phyloP scores from a whole-genome alignment of 2,329 filamentous ascomycete species.

The Exophiala aquamarina region DNA sequence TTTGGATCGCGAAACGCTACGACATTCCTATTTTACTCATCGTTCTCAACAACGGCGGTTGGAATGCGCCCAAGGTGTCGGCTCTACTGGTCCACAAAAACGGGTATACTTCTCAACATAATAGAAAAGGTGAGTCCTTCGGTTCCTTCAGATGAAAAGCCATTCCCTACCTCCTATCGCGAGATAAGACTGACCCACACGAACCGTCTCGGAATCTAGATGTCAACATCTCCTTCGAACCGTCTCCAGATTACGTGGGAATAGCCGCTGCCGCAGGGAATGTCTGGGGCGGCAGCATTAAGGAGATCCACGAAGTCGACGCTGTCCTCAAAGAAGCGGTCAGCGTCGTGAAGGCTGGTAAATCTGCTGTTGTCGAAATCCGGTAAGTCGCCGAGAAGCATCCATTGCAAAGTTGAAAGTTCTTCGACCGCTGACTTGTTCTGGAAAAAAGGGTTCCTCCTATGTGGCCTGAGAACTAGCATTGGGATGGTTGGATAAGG shows the following conservation, averaged over 20 bases:
- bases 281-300: constrained; percentile 53
- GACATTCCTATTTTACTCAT: constrained; percentile 65
- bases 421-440: too few species aligned
- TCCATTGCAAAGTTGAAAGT: too few species aligned
- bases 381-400: constrained; percentile 3
- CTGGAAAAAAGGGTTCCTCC: too few species aligned
- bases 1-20: constrained; percentile 67
- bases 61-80: constrained; percentile 63
- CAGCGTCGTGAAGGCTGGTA: constrained; percentile 50
- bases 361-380: constrained; percentile 58
- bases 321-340: constrained; percentile 46
- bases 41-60: constrained; percentile 68
- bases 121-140: too few species aligned
- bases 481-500: too few species aligned
- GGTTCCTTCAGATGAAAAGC: too few species aligned
- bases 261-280: constrained; percentile 64
- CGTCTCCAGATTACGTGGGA: constrained; percentile 64
- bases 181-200: too few species aligned
- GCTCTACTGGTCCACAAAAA: constrained; percentile 64
- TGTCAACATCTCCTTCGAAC: constrained; percentile 64
- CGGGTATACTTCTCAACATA: constrained; percentile 59
- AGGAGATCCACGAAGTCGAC: constrained; percentile 12
- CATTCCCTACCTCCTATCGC: too few species aligned
- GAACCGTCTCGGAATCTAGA: too few species aligned
- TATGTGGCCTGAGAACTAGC: too few species aligned